Conservation (phyloP, 2,329 filamentous ascomycete species). For the Rhynchosporium secalis region DNA sequence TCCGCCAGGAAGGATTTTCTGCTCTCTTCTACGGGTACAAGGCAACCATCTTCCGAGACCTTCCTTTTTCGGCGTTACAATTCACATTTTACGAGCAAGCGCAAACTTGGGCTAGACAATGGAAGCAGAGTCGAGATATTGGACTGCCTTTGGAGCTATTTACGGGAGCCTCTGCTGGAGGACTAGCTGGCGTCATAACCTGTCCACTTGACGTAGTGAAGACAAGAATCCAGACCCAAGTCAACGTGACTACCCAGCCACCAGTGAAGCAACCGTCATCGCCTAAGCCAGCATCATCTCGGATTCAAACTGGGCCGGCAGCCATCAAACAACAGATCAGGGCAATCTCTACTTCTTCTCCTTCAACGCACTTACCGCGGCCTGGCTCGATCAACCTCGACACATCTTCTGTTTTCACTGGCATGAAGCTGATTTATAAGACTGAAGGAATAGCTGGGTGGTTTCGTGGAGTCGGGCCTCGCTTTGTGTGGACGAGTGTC, state of each 20-base stretch:
- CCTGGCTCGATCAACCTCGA: constrained; percentile 80
- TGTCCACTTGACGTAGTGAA: constrained; percentile 98
- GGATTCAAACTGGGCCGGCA: constrained; percentile 34
- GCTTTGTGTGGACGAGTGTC: constrained; percentile 94
- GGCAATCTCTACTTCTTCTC: constrained; percentile 84
- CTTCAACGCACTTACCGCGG: constrained; percentile 77
- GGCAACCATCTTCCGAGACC: constrained; percentile 88
- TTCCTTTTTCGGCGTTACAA: constrained; percentile 93
- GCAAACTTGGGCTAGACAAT: constrained; percentile 75
- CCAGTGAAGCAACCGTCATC: constrained; percentile 31
- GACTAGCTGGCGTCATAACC: constrained; percentile 89
- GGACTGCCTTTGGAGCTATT: constrained; percentile 82
- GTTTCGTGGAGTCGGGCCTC: constrained; percentile 92
- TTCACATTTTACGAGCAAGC: constrained; percentile 99
- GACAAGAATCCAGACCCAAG: constrained; percentile 91
- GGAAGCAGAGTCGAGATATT: constrained; percentile 79
- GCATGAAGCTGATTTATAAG: constrained; percentile 82
- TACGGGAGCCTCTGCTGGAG: constrained; percentile 86
- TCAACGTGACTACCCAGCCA: constrained; percentile 50
- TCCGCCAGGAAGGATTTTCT: constrained; percentile 74
- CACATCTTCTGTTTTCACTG: constrained; percentile 85
- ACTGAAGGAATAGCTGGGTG: constrained; percentile 86
- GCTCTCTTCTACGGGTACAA: constrained; percentile 97
- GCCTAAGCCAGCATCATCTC: constrained; percentile 27
- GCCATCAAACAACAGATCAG: constrained; percentile 54